Evolutionary conservation across 257 asterid species (phyloP), one percentile per base, ranked within the genome.

Genomic region (Solanum clarkiae): DNA sequence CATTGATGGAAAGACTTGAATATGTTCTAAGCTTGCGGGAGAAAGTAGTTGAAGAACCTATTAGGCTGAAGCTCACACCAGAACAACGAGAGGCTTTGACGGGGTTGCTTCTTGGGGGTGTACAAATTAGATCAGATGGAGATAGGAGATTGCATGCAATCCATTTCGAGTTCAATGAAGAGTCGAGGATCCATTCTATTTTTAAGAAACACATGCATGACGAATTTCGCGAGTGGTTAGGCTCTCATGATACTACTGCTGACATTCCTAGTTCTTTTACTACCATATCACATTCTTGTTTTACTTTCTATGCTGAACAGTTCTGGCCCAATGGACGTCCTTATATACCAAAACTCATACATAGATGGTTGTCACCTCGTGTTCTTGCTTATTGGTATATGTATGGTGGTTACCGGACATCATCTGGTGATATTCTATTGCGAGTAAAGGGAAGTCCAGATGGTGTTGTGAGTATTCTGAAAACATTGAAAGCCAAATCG

Each of bases 381-480:
- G 97, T 92, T 88, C 95, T 97, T 88, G 98, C 98, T 13, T 95
- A 94, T 72, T 97, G 99, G 99, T 97, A 94, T 44, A 97, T 97
- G 98, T 94, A 93, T 42, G 93, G 94, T 4, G 99, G 98, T 44
- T 90, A 92, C 83, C 93, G 92, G 86, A 94, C 97, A 42, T 90
- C 95, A 8, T 88, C 93, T 1, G 98, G 98, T 54, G 98, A 97
- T 86, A 92, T 97, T 84, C 82, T 97, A 70, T 89, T 97, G 93
- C 95, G 87, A 91, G 86, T 94, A 85, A 94, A 85, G 89, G 95
- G 92, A 32, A 86, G 90, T 81, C 26, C 83, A 88, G 98, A 95
- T 83, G 97, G 93, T 45, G 91, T 90, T 29, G 22, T 42, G 86
- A 90, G 90, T 84, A 86, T 95, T 84, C 90, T 91, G 71, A 90